Evolutionary conservation across 2,329 filamentous ascomycete genomes (phyloP), one percentile per base, ranked within the genome.

Genomic region (Epicoccum sorghinum): DNA sequence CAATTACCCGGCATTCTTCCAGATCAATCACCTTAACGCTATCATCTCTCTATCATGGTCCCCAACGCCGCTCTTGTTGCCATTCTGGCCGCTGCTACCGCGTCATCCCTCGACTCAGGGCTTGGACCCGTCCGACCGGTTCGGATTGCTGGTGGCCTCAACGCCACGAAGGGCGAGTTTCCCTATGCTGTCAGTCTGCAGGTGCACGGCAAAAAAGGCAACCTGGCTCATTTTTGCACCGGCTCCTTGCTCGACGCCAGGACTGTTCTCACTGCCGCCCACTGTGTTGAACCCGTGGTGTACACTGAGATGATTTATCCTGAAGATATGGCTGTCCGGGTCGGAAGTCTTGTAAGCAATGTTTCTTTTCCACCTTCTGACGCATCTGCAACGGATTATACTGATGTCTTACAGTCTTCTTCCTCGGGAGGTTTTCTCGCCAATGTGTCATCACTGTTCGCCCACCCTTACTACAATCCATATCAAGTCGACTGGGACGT

Each of bases 191-290:
- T 46, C 23, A 46, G 33, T 18, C 7, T 46, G 7, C 43, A 44
- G 13, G 3, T 32, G 18, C 8, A 8, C 2, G 7, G 29, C 13
- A 10, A 23, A 1, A 3, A n/a, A 13, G 10, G 6, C n/a, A 18
- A 18, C 18, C 3, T 18, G 18, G 18, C 18, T 3, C 65, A 68
- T 50, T 55, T 60, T 55, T 69, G 66, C 50, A 64, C 65, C 57
- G 66, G 65, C 27, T 59, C 64, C n/a, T 57, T 69, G 6, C 25
- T 69, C 41, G 63, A 69, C 48, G 49, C 52, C 12, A 65, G 61
- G 51, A 69, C 66, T 8, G 61, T 69, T 33, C 33, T 69, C 25
- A 67, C 65, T 10, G 66, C 66, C 37, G 65, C 56, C 47, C 65
- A 69, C 56, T 69, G 66, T 55, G 56, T 55, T 48, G 4, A 29